These are phyloP conservation scores for Lyophyllum shimeji DNA, from an alignment of 768 basidiomycete species.

Conservation along the genomic window DNA sequence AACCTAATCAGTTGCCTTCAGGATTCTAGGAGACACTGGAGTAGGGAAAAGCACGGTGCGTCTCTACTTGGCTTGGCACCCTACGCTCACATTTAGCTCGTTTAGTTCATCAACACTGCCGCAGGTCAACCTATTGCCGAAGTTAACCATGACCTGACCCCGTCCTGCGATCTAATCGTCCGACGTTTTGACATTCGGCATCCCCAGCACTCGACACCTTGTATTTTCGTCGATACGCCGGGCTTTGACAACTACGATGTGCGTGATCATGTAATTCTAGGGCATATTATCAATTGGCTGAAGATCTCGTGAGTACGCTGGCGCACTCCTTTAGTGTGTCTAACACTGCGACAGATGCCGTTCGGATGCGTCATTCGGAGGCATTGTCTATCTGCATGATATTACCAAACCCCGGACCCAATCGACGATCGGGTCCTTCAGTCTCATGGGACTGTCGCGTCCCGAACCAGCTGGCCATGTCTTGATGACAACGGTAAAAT, in stretches of 20 bases:
- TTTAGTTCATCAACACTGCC: constrained; percentile 1
- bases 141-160: neutral
- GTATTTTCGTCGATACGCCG: neutral
- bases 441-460: neutral
- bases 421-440: neutral
- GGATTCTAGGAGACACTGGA: constrained; percentile 4
- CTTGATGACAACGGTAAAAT: neutral
- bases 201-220: neutral
- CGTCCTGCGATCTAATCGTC: neutral
- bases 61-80: neutral
- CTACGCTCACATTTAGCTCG: neutral
- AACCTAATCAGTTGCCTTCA: neutral
- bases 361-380: neutral
- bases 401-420: neutral
- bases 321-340: neutral
- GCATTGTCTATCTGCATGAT: neutral
- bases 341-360: neutral
- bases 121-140: neutral
- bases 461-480: neutral
- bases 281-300: neutral
- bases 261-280: neutral
- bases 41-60: constrained; percentile 7
- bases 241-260: neutral
- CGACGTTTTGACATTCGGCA: neutral
- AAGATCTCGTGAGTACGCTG: neutral